A percentile compares a stretch with the other conserved stretches of the same genome.
phyloP scores from a whole-genome alignment of 345 rosid species.

The Lagerstroemia speciosa region DNA sequence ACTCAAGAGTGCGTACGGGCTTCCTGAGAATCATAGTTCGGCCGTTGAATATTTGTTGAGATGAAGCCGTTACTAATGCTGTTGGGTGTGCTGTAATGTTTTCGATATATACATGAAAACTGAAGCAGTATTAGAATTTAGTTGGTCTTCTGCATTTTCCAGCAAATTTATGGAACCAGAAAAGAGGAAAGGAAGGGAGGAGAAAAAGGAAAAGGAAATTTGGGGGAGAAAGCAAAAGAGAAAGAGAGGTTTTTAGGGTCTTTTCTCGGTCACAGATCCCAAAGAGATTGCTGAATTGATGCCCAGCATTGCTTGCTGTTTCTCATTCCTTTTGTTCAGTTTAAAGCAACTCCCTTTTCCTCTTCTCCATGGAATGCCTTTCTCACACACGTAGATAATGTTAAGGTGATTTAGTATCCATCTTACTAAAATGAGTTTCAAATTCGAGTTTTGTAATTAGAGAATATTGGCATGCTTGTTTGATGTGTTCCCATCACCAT shows the following conservation, averaged over 20 bases:
- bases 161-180: background rate
- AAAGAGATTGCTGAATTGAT: slow-evolving; percentile 63
- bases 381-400: too few species aligned
- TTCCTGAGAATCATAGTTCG: too few species aligned
- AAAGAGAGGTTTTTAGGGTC: slow-evolving; percentile 25
- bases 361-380: slow-evolving; percentile 28
- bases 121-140: background rate
- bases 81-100: too few species aligned
- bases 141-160: background rate
- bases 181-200: background rate
- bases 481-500: slow-evolving; percentile 1
- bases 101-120: too few species aligned
- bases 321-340: slow-evolving; percentile 61
- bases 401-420: too few species aligned
- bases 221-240: slow-evolving; percentile 13
- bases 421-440: too few species aligned
- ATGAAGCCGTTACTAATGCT: too few species aligned
- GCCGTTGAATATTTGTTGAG: too few species aligned
- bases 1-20: too few species aligned
- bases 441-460: too few species aligned
- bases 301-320: slow-evolving; percentile 53
- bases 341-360: slow-evolving; percentile 46
- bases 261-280: slow-evolving; percentile 98
- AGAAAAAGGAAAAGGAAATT: background rate
- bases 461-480: background rate